Conservation (phyloP, 2,329 filamentous ascomycete genomes). For the Beauveria australis region DNA sequence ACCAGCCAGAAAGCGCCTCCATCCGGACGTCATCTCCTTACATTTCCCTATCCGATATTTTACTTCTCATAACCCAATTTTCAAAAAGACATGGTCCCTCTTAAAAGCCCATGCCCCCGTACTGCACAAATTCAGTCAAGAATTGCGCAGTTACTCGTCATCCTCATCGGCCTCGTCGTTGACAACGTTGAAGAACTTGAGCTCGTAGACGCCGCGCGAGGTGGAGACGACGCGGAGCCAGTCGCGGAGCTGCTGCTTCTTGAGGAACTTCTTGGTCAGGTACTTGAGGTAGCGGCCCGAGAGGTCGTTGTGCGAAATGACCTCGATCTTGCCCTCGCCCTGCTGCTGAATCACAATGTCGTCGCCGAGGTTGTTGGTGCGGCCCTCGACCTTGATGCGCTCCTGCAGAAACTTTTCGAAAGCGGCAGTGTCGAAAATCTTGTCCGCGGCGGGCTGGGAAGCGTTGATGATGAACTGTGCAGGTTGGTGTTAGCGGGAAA, state of each 20-base stretch:
- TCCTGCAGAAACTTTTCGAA: slow-evolving; percentile 99
- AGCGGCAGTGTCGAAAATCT: slow-evolving; percentile 98
- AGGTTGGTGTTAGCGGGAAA: slow-evolving; percentile 11
- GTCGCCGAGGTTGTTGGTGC: slow-evolving; percentile 96
- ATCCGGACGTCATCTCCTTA: not conserved
- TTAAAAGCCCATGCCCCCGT: not conserved
- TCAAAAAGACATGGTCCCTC: not conserved
- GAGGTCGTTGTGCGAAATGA: slow-evolving; percentile 95
- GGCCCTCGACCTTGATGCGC: slow-evolving; percentile 99
- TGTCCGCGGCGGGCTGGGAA: slow-evolving; percentile 95
- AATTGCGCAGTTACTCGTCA: slow-evolving; percentile 65
- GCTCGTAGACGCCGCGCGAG: slow-evolving; percentile 96
- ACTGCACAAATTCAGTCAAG: slow-evolving; percentile 10
- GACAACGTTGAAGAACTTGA: slow-evolving; percentile 99
- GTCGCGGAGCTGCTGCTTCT: slow-evolving; percentile 99
- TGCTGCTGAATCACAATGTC: slow-evolving; percentile 81
- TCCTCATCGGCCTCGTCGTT: slow-evolving; percentile 97
- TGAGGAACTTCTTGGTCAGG: slow-evolving; percentile 99
- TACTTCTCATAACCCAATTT: not conserved
- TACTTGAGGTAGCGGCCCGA: slow-evolving; percentile 99
- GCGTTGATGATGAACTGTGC: slow-evolving; percentile 96
- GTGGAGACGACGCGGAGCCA: slow-evolving; percentile 99
- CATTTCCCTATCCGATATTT: not conserved
- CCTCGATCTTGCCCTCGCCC: slow-evolving; percentile 96
- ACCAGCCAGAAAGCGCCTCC: slow-evolving; percentile 1